These are phyloP conservation scores for Aspergillus hiratsukae DNA, from an alignment of 2,329 filamentous ascomycete genomes.

Conservation along the genomic window DNA sequence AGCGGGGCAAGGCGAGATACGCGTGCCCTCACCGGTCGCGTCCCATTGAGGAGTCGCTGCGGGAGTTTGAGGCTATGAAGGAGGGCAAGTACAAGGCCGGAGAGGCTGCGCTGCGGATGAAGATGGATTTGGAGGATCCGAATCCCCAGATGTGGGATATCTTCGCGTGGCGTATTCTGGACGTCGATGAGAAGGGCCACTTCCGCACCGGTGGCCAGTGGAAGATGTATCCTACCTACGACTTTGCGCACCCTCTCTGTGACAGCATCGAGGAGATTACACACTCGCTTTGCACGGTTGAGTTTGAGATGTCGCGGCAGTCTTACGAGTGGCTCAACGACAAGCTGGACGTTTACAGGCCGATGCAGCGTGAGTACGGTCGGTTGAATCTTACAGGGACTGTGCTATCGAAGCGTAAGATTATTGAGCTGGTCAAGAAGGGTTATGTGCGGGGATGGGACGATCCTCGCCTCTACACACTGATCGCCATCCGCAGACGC, in stretches of 20 bases:
- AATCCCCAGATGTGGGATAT: slow-evolving; percentile 98
- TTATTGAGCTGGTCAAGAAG: slow-evolving; percentile 72
- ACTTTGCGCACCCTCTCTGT: slow-evolving; percentile 65
- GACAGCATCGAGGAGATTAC: slow-evolving; percentile 92
- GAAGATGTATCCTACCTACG: slow-evolving; percentile 94
- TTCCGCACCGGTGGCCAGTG: slow-evolving; percentile 72
- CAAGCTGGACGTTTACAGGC: slow-evolving; percentile 74
- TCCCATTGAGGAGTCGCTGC: slow-evolving; percentile 68
- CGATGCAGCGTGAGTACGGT: slow-evolving; percentile 88
- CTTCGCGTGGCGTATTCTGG: slow-evolving; percentile 80
- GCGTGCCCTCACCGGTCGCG: slow-evolving; percentile 77
- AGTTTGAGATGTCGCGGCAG: slow-evolving; percentile 78
- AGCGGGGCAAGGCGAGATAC: slow-evolving; percentile 64
- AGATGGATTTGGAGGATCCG: slow-evolving; percentile 72
- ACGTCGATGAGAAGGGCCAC: slow-evolving; percentile 40
- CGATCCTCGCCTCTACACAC: slow-evolving; percentile 82
- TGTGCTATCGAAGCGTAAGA: slow-evolving; percentile 79
- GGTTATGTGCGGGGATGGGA: slow-evolving; percentile 84
- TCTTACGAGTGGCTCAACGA: slow-evolving; percentile 92
- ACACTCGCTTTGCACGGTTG: slow-evolving; percentile 87
- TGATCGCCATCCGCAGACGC: slow-evolving; percentile 76
- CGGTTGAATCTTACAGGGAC: slow-evolving; percentile 78
- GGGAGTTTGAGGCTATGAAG: slow-evolving; percentile 50
- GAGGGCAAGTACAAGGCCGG: slow-evolving; percentile 85
- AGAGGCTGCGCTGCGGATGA: slow-evolving; percentile 86